phyloP scores from a whole-genome alignment of 257 asterid species.

The Salvia splendens region DNA sequence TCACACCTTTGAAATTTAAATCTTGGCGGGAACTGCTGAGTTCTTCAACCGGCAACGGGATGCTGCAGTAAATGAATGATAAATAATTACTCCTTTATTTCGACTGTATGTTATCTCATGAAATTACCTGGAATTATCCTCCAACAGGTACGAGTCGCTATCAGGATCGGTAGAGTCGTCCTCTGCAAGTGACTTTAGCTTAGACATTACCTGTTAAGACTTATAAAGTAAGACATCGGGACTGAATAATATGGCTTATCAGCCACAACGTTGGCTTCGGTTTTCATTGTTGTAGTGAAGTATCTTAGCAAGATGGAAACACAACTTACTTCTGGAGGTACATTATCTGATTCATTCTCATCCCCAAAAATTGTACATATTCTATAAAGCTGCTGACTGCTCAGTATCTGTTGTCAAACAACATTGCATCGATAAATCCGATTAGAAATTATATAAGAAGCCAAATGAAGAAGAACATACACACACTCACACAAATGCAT shows the following conservation, averaged over 20 bases:
- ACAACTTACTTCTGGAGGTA: constrained; percentile 60
- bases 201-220: constrained; percentile 51
- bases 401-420: constrained; percentile 56
- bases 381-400: constrained; percentile 71
- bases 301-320: neutral
- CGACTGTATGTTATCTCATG: neutral
- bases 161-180: constrained; percentile 52
- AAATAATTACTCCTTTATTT: neutral
- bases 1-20: constrained; percentile 65
- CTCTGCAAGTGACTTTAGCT: constrained; percentile 46
- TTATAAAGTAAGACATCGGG: neutral
- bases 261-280: neutral
- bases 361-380: constrained; percentile 63
- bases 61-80: constrained; percentile 46
- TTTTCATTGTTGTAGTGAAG: neutral
- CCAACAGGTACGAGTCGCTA: constrained; percentile 55
- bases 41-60: constrained; percentile 68
- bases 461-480: neutral
- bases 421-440: neutral
- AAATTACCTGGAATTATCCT: constrained; percentile 62
- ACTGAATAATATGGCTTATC: neutral
- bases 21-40: constrained; percentile 57
- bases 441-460: neutral
- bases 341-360: constrained; percentile 52
- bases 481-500: constrained; percentile 1